phyloP scores from a whole-genome alignment of 345 rosid genomes.

The Raphanus raphanistrum region DNA sequence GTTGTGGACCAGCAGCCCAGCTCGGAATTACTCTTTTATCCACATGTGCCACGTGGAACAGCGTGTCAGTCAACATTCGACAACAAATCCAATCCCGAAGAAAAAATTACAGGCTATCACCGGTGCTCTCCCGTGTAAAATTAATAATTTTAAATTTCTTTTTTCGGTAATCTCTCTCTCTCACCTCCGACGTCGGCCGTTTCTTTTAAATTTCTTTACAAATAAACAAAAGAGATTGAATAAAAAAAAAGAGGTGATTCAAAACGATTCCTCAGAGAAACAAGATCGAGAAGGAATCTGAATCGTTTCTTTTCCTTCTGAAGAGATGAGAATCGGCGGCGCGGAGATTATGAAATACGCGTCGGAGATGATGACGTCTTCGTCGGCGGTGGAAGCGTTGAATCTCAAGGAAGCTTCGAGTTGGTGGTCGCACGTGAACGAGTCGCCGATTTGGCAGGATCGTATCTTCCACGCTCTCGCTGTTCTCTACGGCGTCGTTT shows the following conservation, averaged over 20 bases:
- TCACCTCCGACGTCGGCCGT: slow-evolving; percentile 33
- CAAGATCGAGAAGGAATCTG: slow-evolving; percentile 24
- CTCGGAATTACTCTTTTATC: slow-evolving; percentile 32
- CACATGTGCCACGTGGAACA: slow-evolving; percentile 41
- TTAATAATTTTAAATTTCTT: neutral
- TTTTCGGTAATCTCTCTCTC: neutral
- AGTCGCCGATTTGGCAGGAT: slow-evolving; percentile 79
- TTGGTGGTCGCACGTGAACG: slow-evolving; percentile 76
- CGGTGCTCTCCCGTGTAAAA: neutral
- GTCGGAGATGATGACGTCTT: slow-evolving; percentile 38
- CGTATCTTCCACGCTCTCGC: slow-evolving; percentile 75
- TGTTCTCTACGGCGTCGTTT: slow-evolving; percentile 65
- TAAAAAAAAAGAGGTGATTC: neutral
- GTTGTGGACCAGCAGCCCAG: slow-evolving; percentile 28
- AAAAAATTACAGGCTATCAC: slow-evolving; percentile 27
- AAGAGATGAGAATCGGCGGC: slow-evolving; percentile 37
- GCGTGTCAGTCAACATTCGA: slow-evolving; percentile 38
- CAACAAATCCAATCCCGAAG: neutral
- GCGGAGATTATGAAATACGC: slow-evolving; percentile 24
- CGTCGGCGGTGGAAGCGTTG: slow-evolving; percentile 41
- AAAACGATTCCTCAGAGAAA: neutral
- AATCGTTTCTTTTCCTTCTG: neutral
- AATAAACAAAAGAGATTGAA: neutral
- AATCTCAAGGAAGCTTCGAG: slow-evolving; percentile 51
- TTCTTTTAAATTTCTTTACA: neutral